These are phyloP conservation scores for Lumnitzera littorea DNA, from an alignment of 345 rosid species.

Conservation along the genomic window DNA sequence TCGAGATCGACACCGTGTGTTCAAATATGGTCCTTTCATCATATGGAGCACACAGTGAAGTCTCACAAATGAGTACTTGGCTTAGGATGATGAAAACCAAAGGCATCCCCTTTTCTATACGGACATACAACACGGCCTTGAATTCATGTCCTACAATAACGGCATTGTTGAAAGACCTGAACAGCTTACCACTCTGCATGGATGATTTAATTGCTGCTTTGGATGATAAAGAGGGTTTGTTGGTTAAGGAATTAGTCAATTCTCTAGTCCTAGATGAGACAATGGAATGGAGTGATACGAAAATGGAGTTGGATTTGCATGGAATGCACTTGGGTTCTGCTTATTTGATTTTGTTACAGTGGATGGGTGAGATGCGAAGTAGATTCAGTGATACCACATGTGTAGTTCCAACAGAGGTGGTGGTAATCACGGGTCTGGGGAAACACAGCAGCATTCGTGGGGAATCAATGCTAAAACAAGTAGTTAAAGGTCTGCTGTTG, in stretches of 20 bases:
- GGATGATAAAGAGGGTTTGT: slow-evolving; percentile 34
- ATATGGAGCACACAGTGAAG: slow-evolving; percentile 52
- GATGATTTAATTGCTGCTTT: slow-evolving; percentile 36
- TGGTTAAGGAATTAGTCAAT: slow-evolving; percentile 43
- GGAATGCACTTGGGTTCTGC: slow-evolving; percentile 74
- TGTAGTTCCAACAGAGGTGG: slow-evolving; percentile 49
- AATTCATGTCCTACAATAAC: slow-evolving; percentile 54
- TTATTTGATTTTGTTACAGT: slow-evolving; percentile 57
- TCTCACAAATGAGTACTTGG: slow-evolving; percentile 56
- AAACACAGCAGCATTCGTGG: slow-evolving; percentile 65
- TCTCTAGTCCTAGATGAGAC: slow-evolving; percentile 46
- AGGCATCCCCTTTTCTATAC: slow-evolving; percentile 42
- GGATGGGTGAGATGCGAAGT: slow-evolving; percentile 54
- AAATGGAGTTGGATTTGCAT: slow-evolving; percentile 75
- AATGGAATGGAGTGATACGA: slow-evolving; percentile 41
- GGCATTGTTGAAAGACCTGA: slow-evolving; percentile 26
- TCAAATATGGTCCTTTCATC: slow-evolving; percentile 79
- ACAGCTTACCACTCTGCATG: slow-evolving; percentile 33
- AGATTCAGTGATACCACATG: slow-evolving; percentile 28
- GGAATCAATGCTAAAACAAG: slow-evolving; percentile 59
- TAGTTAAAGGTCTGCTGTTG: slow-evolving; percentile 51
- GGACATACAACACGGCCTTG: slow-evolving; percentile 71
- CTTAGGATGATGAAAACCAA: slow-evolving; percentile 39
- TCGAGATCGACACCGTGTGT: slow-evolving; percentile 50
- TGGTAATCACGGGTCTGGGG: slow-evolving; percentile 65